phyloP scores from a whole-genome alignment of 2,329 filamentous ascomycete genomes.

The Stachybotrys chartarum region DNA sequence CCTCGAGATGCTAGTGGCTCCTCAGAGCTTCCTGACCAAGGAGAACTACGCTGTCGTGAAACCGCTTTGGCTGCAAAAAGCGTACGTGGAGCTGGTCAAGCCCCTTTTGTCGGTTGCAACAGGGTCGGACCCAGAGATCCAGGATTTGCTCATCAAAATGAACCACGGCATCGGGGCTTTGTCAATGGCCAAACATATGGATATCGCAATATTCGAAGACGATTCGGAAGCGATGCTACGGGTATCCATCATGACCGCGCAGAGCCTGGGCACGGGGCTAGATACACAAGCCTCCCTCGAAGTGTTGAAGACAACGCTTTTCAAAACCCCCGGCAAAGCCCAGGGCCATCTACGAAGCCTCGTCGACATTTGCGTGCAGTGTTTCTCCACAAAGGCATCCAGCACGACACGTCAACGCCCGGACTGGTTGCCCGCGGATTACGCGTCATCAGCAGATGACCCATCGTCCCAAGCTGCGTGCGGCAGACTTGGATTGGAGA shows the following conservation, averaged over 20 bases:
- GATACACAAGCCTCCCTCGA: constrained; percentile 42
- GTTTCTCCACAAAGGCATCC: constrained; percentile 22
- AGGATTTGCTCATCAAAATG: constrained; percentile 19
- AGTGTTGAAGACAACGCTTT: constrained; percentile 40
- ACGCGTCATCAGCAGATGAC: constrained; percentile 7
- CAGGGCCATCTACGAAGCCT: constrained; percentile 42
- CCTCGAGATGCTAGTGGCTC: constrained; percentile 34
- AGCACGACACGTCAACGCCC: constrained; percentile 14
- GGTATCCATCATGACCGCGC: constrained; percentile 39
- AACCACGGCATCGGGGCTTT: constrained; percentile 42
- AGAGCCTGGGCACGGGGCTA: constrained; percentile 29
- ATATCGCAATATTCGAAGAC: constrained; percentile 43
- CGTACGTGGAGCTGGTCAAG: constrained; percentile 38
- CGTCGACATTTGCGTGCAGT: constrained; percentile 35
- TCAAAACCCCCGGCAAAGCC: constrained; percentile 36
- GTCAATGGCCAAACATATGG: constrained; percentile 40
- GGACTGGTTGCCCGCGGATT: constrained; percentile 22
- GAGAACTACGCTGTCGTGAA: constrained; percentile 36
- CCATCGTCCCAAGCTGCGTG: constrained; percentile 24
- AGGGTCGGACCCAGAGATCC: constrained; percentile 16
- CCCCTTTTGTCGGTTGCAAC: constrained; percentile 36
- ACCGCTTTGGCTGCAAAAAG: constrained; percentile 41
- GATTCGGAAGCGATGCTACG: constrained; percentile 40
- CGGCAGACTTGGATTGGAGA: constrained; percentile 38
- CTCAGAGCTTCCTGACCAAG: constrained; percentile 28